These are phyloP conservation scores for Kalmusia sp. DNA, from an alignment of 2,329 filamentous ascomycete genomes.

Conservation along the genomic window DNA sequence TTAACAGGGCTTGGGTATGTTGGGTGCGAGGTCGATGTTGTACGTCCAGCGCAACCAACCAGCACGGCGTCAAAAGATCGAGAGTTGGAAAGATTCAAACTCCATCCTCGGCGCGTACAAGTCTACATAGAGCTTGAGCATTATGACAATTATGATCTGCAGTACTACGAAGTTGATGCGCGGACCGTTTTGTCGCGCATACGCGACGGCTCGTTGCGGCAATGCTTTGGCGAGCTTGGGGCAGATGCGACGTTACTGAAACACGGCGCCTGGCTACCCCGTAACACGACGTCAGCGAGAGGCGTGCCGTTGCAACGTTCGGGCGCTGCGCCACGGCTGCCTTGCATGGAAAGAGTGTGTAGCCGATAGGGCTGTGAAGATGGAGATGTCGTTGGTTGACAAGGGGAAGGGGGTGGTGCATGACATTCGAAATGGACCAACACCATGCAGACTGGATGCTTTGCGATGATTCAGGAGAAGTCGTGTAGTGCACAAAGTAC, in stretches of 20 bases:
- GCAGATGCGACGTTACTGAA: slow-evolving; percentile 4
- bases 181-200: not conserved
- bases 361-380: not conserved
- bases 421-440: no score
- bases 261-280: not conserved
- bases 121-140: not conserved
- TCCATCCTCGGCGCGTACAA: not conserved
- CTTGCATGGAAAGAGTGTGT: not conserved
- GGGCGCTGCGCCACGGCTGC: not conserved
- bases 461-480: no score
- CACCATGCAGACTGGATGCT: not conserved
- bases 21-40: not conserved
- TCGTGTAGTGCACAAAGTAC: no score
- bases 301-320: not conserved
- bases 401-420: no score
- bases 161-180: not conserved
- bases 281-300: not conserved
- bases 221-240: not conserved
- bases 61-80: not conserved
- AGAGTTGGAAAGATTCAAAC: not conserved
- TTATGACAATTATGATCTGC: not conserved
- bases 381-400: no score
- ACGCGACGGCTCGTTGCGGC: not conserved
- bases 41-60: slow-evolving; percentile 3
- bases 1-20: not conserved